phyloP scores from a whole-genome alignment of 495 filamentous ascomycete species.

The Penicillium lagena region DNA sequence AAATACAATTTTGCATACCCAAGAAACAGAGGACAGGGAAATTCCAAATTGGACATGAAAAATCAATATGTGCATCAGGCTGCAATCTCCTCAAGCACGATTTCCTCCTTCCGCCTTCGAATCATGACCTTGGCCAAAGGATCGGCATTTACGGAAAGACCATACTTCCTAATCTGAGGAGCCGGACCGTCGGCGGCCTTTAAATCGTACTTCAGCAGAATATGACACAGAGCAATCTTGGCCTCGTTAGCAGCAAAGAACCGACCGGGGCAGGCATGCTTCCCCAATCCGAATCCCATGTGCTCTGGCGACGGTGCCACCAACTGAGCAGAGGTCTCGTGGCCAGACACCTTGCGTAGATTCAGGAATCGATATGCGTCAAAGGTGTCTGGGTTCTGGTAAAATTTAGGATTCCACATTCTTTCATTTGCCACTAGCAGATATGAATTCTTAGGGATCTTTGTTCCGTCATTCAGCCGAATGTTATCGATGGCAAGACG shows the following conservation, averaged over 20 bases:
- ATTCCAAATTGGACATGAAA: not conserved
- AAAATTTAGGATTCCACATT: constrained; percentile 27
- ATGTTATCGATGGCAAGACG: constrained; percentile 22
- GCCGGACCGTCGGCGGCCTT: constrained; percentile 4
- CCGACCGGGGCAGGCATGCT: constrained; percentile 45
- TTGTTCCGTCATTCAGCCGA: constrained; percentile 13
- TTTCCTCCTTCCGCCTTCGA: not conserved
- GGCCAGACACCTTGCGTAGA: constrained; percentile 21
- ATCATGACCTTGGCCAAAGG: not conserved
- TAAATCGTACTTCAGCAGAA: constrained; percentile 48
- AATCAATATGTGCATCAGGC: not conserved
- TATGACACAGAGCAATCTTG: constrained; percentile 29
- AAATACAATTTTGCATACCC: not conserved
- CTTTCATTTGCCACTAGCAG: constrained; percentile 20
- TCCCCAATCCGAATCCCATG: constrained; percentile 39
- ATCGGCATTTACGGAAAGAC: not conserved
- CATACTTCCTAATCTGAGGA: not conserved
- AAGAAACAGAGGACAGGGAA: not conserved
- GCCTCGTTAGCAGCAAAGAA: constrained; percentile 40
- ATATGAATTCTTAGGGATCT: constrained; percentile 11
- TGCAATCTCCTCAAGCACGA: not conserved
- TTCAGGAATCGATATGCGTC: constrained; percentile 33
- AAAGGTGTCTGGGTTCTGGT: constrained; percentile 31
- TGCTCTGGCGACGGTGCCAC: constrained; percentile 29
- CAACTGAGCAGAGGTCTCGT: constrained; percentile 27